phyloP scores from a whole-genome alignment of 257 asterid genomes.

The Solanum sitiens region DNA sequence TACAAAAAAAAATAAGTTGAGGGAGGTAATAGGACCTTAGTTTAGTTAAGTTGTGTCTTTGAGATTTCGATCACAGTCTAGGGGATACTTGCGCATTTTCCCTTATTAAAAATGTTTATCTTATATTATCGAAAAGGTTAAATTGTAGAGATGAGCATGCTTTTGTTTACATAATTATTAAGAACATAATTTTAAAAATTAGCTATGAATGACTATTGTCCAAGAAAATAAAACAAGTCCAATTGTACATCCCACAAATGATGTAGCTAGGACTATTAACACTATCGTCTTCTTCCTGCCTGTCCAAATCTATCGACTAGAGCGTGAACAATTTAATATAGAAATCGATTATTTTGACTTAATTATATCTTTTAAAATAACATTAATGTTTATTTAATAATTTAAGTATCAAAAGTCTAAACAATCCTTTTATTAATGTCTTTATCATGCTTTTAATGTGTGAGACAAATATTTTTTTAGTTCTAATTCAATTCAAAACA shows the following conservation, averaged over 20 bases:
- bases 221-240: no score
- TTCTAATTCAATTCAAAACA: no score
- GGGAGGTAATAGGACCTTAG: no score
- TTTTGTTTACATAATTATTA: background rate
- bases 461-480: background rate
- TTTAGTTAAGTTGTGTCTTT: no score
- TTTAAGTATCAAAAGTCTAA: background rate
- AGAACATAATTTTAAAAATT: background rate
- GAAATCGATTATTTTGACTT: background rate
- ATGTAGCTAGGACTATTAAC: background rate
- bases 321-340: background rate
- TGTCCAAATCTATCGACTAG: no score
- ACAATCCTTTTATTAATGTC: background rate
- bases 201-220: background rate
- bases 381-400: background rate
- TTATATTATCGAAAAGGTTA: no score
- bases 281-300: background rate
- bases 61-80: no score
- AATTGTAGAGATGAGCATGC: background rate
- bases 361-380: background rate
- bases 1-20: no score
- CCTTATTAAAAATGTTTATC: no score
- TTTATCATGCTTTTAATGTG: background rate
- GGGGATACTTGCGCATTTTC: no score
- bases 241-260: background rate